Percentiles rank a stretch among this genome's conserved stretches.
phyloP scores from a whole-genome alignment of 805 yeast species.

The Teunomyces kruisii region DNA sequence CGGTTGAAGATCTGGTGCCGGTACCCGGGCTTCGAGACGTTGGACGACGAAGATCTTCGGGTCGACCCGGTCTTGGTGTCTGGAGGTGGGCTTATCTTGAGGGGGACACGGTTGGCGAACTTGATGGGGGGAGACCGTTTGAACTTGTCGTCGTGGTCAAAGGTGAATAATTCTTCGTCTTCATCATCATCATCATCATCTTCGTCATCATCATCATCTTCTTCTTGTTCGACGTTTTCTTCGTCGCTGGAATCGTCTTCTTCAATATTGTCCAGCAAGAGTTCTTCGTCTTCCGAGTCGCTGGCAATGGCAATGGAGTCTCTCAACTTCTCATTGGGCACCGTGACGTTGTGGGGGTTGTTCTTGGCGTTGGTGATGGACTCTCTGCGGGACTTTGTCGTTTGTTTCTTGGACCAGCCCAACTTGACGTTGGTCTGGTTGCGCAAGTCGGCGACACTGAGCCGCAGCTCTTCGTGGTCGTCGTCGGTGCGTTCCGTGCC shows the following conservation, averaged over 20 bases:
- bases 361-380: constrained; percentile 48
- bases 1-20: constrained; percentile 35
- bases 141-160: constrained; percentile 25
- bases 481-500: constrained; percentile 28
- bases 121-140: constrained; percentile 33
- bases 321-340: constrained; percentile 40
- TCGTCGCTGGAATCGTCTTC: constrained; percentile 37
- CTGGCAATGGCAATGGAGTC: constrained; percentile 23
- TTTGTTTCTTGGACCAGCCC: constrained; percentile 41
- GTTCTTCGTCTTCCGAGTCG: constrained; percentile 32
- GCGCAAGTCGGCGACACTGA: constrained; percentile 33
- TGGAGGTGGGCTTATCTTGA: constrained; percentile 40
- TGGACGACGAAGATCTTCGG: constrained; percentile 30
- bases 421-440: constrained; percentile 33
- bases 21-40: constrained; percentile 20
- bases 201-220: constrained; percentile 31
- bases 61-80: constrained; percentile 12
- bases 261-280: constrained; percentile 36
- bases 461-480: constrained; percentile 1
- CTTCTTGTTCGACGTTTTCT: constrained; percentile 38
- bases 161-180: constrained; percentile 22
- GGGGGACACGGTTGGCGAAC: constrained; percentile 45
- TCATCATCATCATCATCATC: constrained; percentile 26
- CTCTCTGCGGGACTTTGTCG: constrained; percentile 43
- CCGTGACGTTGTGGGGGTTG: constrained; percentile 45